Evolutionary conservation across 2,329 filamentous ascomycete genomes (phyloP), one percentile per base, ranked within the genome.

Genomic region (Cytospora piceae): DNA sequence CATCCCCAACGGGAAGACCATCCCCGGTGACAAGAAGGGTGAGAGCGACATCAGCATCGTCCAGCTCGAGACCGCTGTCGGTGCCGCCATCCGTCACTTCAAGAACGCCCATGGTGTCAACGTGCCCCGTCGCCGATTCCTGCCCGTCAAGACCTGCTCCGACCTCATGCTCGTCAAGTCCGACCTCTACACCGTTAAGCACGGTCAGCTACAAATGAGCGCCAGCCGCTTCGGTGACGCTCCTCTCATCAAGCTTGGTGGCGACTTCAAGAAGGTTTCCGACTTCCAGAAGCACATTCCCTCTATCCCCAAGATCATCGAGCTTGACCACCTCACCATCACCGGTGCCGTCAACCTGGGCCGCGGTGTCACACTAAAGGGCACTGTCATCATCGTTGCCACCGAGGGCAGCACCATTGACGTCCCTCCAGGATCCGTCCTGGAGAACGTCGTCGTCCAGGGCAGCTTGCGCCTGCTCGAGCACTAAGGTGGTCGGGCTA

Each of bases 91-190:
- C 79, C 94, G 94, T 73, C 95, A 99, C 84, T 99, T 99, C 87
- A 90, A 91, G 82, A 97, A 97, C 80, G 95, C 94, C 49, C 95
- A 99, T 81, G 95, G 95, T 83, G 94, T 99, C 83, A 99, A 99
- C 80, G 95, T 99, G 63, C 95, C 95, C 70, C 92, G 95, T 78
- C 90, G 93, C 74, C 94, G 95, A 73, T 99, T 99, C 92, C 87
- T 99, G 84, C 95, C 95, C 69, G 95, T 99, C 85, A 99, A 99
- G 92, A 99, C 95, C 27, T 99, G 94, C 87, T 99, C 95, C 62
- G 95, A 99, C 78, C 86, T 99, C 71, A 96, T 99, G 93, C 90
- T 99, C 69, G 95, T 99, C 87, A 99, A 99, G 88, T 98, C 95
- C 31, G 95, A 99, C 77, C 87, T 99, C 68, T 99, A 99, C 88